Base-by-base conservation (phyloP, 2,329 filamentous ascomycete species). In the Rhexocercosporidium sp. region DNA sequence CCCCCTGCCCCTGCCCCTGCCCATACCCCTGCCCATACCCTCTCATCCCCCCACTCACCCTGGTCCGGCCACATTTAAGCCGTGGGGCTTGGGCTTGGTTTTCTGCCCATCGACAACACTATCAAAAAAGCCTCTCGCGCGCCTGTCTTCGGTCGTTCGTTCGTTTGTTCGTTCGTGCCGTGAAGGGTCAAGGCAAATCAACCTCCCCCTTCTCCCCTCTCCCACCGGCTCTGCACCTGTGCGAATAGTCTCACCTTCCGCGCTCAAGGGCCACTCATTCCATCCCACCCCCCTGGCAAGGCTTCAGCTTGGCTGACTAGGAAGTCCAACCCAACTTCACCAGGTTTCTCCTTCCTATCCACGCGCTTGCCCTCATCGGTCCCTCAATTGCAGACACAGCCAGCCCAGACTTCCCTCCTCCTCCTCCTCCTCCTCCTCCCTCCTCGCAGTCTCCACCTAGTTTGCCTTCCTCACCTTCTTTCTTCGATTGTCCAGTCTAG, bases 401-500 rank as follows among this genome's bases (percentile, higher is more conserved):
- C 41, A 12, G 67, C 47, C 69, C 69, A 66, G 65, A 63, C 62
- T 14, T 56, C 37, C 25, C 51, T 46, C 51, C n/a, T 27, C 41
- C 39, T 49, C 37, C 57, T 59, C 44, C 61, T 47, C 49, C 51
- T 68, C 65, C 65, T 63, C 51, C 69, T 63, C 46, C 65, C 49
- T 66, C 44, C 29, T 7, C 49, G 66, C 47, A 62, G 61, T 59
- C 64, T 65, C 59, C 37, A 65, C 69, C 66, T 31, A 34, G 31
- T 44, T 49, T 49, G 47, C 41, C 41, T 46, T n/a, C 39, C 5
- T 25, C 57, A 60, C 67, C 59, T 70, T 31, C 49, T 53, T 54
- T 64, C 46, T 65, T 66, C 63, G 62, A 66, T 51, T 27, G 65
- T 66, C 69, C n/a, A n/a, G 66, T 71, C 66, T 69, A 69, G 70